Evolutionary conservation across 176 grass and related monocot species (phyloP).

Genomic region (Oryza glaberrima): DNA sequence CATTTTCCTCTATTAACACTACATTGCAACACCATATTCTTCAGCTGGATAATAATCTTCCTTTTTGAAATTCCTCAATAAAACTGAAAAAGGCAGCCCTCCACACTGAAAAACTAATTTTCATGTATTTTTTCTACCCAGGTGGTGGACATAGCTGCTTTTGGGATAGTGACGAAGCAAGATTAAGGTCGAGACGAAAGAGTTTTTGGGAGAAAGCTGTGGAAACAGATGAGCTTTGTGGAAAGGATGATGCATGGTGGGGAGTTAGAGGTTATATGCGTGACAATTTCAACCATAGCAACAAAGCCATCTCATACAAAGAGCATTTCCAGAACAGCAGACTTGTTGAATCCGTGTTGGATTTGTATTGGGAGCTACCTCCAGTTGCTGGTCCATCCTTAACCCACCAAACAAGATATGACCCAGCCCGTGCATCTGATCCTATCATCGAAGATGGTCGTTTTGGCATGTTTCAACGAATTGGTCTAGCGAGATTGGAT

Average conservation of each 20-base stretch:
- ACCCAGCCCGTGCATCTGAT: slow-evolving; percentile 69
- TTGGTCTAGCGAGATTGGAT: slow-evolving; percentile 68
- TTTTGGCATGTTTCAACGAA: slow-evolving; percentile 67
- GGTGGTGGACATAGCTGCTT: slow-evolving; percentile 50
- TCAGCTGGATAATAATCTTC: no score
- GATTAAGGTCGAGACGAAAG: slow-evolving; percentile 68
- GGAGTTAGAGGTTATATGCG: slow-evolving; percentile 40
- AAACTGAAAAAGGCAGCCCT: no score
- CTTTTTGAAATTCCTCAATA: no score
- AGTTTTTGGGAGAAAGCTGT: slow-evolving; percentile 82
- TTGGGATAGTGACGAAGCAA: slow-evolving; percentile 83
- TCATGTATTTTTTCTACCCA: slow-evolving; percentile 25
- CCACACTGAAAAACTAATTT: not conserved
- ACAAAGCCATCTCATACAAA: slow-evolving; percentile 16
- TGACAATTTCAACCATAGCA: slow-evolving; percentile 79
- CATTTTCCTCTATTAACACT: no score
- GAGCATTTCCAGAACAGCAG: slow-evolving; percentile 90
- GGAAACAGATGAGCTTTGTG: slow-evolving; percentile 48
- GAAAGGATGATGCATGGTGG: slow-evolving; percentile 83
- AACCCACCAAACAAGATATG: slow-evolving; percentile 93
- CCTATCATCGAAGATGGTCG: slow-evolving; percentile 84
- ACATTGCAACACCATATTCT: no score
- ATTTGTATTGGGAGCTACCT: slow-evolving; percentile 76
- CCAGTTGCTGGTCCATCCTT: slow-evolving; percentile 87
- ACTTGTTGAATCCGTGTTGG: slow-evolving; percentile 38